phyloP scores from a whole-genome alignment of 306 rosid species.

The Alnus rubra region DNA sequence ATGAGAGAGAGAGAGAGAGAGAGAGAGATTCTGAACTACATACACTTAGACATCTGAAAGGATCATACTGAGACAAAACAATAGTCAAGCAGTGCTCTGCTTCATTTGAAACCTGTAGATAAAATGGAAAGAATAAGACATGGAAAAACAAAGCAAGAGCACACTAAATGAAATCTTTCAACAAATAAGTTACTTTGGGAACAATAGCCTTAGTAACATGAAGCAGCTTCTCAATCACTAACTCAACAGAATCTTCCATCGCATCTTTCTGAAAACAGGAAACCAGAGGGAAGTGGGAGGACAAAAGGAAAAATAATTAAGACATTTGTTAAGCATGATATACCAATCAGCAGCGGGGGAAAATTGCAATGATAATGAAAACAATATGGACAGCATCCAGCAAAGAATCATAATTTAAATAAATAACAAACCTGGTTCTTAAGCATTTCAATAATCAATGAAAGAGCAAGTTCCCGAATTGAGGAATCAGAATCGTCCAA shows the following conservation, averaged over 20 bases:
- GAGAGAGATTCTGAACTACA: slow-evolving; percentile 22
- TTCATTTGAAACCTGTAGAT: slow-evolving; percentile 80
- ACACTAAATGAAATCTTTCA: slow-evolving; percentile 19
- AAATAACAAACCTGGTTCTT: slow-evolving; percentile 71
- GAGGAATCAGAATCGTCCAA: slow-evolving; percentile 84
- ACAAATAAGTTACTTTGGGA: slow-evolving; percentile 62
- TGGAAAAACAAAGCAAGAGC: slow-evolving; percentile 20
- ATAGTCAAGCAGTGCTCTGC: slow-evolving; percentile 90
- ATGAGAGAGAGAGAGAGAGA: background rate
- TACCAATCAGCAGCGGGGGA: slow-evolving; percentile 5
- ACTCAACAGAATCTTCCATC: slow-evolving; percentile 92
- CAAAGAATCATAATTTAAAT: background rate
- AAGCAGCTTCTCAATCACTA: slow-evolving; percentile 92
- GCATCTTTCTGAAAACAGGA: slow-evolving; percentile 70
- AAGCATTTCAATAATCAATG: slow-evolving; percentile 81
- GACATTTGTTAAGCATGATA: slow-evolving; percentile 8
- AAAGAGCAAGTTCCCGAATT: slow-evolving; percentile 80
- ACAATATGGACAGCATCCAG: slow-evolving; percentile 13
- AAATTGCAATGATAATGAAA: background rate
- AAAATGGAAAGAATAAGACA: slow-evolving; percentile 22
- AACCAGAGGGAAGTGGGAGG: background rate
- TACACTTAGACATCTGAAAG: slow-evolving; percentile 97
- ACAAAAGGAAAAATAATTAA: background rate
- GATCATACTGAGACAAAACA: slow-evolving; percentile 79
- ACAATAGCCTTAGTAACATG: slow-evolving; percentile 71